Percentiles rank a stretch among this genome's conserved stretches.
These are phyloP conservation scores for Exophiala oligosperma DNA, from an alignment of 2,329 filamentous ascomycete genomes.

Conservation along the genomic window DNA sequence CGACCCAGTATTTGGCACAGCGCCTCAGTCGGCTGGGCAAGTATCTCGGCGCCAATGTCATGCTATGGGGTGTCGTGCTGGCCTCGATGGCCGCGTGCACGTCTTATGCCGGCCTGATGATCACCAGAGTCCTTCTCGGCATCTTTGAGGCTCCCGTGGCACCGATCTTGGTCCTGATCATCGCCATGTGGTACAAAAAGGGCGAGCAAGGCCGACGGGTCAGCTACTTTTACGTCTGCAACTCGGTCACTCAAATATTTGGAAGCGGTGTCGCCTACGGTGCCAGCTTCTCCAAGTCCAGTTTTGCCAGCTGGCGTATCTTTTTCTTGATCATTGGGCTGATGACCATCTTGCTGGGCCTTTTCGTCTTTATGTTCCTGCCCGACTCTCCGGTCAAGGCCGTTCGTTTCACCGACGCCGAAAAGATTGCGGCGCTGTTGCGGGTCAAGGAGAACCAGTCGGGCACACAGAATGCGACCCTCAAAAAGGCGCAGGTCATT, in stretches of 20 bases:
- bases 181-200: constrained; percentile 54
- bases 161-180: constrained; percentile 53
- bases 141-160: constrained; percentile 51
- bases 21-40: constrained; percentile 31
- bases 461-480: constrained; percentile 53
- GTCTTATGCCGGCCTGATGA: constrained; percentile 45
- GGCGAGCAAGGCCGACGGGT: constrained; percentile 34
- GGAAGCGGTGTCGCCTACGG: constrained; percentile 43
- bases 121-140: constrained; percentile 49
- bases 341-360: constrained; percentile 41
- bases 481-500: constrained; percentile 48
- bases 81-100: constrained; percentile 45
- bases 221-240: constrained; percentile 31
- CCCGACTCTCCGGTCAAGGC: constrained; percentile 45
- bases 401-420: constrained; percentile 38
- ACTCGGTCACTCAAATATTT: constrained; percentile 30
- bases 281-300: constrained; percentile 28
- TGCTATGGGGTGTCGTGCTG: constrained; percentile 45
- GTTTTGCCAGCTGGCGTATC: constrained; percentile 30
- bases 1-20: constrained; percentile 39
- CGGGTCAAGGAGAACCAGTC: constrained; percentile 50
- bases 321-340: constrained; percentile 51
- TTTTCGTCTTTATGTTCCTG: constrained; percentile 40
- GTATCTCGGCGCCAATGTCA: constrained; percentile 21
- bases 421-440: constrained; percentile 42